Conservation (phyloP, 768 basidiomycete genomes). For the Boletus vinaceobasis region DNA sequence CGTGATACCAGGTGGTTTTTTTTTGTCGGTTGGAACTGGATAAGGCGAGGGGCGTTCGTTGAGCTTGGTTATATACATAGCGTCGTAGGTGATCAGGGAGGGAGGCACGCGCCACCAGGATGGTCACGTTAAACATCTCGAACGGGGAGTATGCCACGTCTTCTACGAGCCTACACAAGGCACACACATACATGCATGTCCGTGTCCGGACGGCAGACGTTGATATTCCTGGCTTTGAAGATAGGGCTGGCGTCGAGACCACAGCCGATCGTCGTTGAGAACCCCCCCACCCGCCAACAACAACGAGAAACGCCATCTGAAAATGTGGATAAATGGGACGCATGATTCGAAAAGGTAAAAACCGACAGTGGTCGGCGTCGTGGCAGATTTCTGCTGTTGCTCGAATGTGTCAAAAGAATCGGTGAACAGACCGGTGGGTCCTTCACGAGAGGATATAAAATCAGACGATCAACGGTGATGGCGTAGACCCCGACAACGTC, state of each 20-base stretch:
- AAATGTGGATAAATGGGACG: background rate
- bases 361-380: background rate
- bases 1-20: no score
- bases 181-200: conserved; percentile 9
- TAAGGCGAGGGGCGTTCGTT: no score
- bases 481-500: conserved; percentile 4
- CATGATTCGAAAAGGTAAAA: background rate
- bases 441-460: background rate
- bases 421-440: conserved; percentile 7
- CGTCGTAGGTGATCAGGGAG: no score
- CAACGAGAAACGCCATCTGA: conserved; percentile 14
- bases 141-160: no score
- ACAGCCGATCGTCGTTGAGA: conserved; percentile 7
- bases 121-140: no score
- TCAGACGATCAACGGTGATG: background rate
- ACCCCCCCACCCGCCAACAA: no score
- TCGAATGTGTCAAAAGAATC: conserved; percentile 11
- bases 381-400: background rate
- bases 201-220: conserved; percentile 2
- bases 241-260: conserved; percentile 8
- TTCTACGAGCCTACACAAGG: no score
- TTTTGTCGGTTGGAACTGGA: no score
- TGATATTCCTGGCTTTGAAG: background rate
- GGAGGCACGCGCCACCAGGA: no score
- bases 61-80: no score